Evolutionary conservation across 768 basidiomycete genomes (phyloP).

Genomic region (Pleurotus tuber-regium): DNA sequence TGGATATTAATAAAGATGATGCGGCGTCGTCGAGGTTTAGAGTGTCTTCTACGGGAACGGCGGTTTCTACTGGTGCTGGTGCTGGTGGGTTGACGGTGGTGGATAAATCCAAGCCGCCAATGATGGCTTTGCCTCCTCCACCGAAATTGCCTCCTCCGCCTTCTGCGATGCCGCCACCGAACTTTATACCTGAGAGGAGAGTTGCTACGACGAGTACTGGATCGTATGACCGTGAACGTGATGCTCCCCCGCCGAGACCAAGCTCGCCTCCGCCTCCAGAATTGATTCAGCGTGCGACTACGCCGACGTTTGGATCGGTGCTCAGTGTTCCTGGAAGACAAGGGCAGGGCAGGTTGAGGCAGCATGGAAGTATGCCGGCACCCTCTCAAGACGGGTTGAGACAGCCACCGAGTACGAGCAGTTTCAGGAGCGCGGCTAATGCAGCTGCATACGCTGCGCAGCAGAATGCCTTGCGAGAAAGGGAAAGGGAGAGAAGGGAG

Average conservation of each 20-base stretch:
- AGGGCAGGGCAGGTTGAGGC: slow-evolving; percentile 47
- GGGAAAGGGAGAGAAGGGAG: slow-evolving; percentile 53
- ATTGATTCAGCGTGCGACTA: slow-evolving; percentile 88
- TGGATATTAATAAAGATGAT: slow-evolving; percentile 49
- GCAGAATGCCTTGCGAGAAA: slow-evolving; percentile 45
- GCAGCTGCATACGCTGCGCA: slow-evolving; percentile 49
- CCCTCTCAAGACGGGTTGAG: slow-evolving; percentile 62
- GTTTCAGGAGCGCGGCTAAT: slow-evolving; percentile 75
- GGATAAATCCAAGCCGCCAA: slow-evolving; percentile 82
- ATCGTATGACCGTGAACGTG: slow-evolving; percentile 54
- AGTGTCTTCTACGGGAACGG: slow-evolving; percentile 52
- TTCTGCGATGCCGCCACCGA: slow-evolving; percentile 69
- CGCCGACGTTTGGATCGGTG: slow-evolving; percentile 71
- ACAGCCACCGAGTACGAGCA: slow-evolving; percentile 74
- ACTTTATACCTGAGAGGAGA: slow-evolving; percentile 72
- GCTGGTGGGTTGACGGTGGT: slow-evolving; percentile 50
- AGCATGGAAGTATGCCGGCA: slow-evolving; percentile 74
- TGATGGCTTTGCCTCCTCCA: slow-evolving; percentile 81
- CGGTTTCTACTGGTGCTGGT: no score
- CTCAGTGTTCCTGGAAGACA: slow-evolving; percentile 51
- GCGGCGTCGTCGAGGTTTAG: slow-evolving; percentile 46
- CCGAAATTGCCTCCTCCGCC: slow-evolving; percentile 73
- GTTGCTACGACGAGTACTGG: slow-evolving; percentile 39
- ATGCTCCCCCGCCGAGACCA: slow-evolving; percentile 80
- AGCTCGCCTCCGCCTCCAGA: slow-evolving; percentile 92